Evolutionary conservation across 352 stramenopile genomes (phyloP).

Genomic region (Pythium vanterpoolii): DNA sequence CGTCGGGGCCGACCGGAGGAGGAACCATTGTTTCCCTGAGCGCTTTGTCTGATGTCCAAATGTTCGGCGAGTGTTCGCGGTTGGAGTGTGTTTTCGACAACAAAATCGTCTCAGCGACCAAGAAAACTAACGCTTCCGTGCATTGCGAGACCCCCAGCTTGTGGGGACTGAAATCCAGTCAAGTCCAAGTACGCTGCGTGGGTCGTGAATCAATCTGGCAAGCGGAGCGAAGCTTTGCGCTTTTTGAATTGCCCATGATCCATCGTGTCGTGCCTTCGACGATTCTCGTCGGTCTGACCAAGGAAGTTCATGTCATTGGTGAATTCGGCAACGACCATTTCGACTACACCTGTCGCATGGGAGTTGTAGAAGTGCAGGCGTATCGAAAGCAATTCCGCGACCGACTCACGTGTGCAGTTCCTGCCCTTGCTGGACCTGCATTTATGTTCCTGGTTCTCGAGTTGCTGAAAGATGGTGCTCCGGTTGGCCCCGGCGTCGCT

Average conservation of each 20-base stretch:
- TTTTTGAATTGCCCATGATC: neutral
- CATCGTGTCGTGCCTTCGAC: constrained; percentile 15
- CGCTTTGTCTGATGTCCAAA: neutral
- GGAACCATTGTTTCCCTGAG: neutral
- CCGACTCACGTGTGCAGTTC: constrained; percentile 10
- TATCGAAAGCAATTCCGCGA: neutral
- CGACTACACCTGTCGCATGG: constrained; percentile 12
- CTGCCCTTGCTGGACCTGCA: neutral
- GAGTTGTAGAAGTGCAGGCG: constrained; percentile 6
- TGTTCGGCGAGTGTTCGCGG: neutral
- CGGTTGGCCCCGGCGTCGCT: constrained; percentile 9
- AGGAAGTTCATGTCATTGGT: constrained; percentile 12
- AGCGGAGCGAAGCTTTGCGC: neutral
- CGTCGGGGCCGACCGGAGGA: neutral
- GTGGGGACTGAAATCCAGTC: neutral
- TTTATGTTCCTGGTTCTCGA: constrained; percentile 15
- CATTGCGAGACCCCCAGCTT: neutral
- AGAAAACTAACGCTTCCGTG: neutral
- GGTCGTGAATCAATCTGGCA: neutral
- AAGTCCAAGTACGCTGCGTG: constrained; percentile 3
- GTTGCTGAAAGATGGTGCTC: constrained; percentile 19
- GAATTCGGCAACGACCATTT: constrained; percentile 8
- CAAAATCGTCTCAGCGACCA: neutral
- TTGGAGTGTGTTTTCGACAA: constrained; percentile 18
- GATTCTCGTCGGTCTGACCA: constrained; percentile 11